These are phyloP conservation scores for Pisolithus marmoratus DNA, from an alignment of 768 basidiomycete genomes.

Conservation along the genomic window DNA sequence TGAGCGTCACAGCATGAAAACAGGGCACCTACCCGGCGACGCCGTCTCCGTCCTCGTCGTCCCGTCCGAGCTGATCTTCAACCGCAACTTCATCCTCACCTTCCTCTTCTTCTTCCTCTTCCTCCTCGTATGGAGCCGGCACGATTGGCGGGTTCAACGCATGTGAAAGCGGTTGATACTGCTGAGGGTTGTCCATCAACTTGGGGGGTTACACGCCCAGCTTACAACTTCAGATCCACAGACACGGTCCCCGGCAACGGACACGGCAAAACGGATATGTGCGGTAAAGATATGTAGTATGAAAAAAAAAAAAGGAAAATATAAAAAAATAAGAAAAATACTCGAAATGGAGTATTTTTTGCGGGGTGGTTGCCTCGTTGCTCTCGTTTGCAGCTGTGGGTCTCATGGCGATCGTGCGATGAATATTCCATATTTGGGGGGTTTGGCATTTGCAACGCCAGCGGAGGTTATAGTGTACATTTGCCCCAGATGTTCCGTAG, in stretches of 20 bases:
- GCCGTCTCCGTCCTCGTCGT: slow-evolving; percentile 39
- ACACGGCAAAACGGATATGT: neutral
- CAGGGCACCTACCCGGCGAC: slow-evolving; percentile 25
- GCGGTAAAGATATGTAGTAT: neutral
- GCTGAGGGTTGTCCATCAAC: slow-evolving; percentile 63
- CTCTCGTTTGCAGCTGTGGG: neutral
- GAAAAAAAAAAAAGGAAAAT: neutral
- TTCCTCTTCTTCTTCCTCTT: slow-evolving; percentile 61
- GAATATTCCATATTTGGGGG: neutral
- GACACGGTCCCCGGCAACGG: neutral
- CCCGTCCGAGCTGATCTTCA: slow-evolving; percentile 57
- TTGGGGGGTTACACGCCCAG: neutral
- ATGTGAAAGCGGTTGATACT: slow-evolving; percentile 77
- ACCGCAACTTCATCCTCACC: slow-evolving; percentile 62
- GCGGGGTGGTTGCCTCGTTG: slow-evolving; percentile 1
- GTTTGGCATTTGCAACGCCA: neutral
- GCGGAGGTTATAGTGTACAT: neutral
- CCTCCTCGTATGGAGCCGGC: slow-evolving; percentile 41
- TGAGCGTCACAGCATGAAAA: slow-evolving; percentile 5
- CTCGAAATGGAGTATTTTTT: neutral
- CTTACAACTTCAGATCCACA: neutral
- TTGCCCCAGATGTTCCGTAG: neutral
- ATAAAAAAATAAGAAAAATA: neutral
- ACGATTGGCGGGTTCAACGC: slow-evolving; percentile 55
- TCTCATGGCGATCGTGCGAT: neutral